Percentiles rank a stretch among this genome's conserved stretches.
Evolutionary conservation across 768 basidiomycete genomes (phyloP).

Genomic region (Phlebiopsis gigantea): DNA sequence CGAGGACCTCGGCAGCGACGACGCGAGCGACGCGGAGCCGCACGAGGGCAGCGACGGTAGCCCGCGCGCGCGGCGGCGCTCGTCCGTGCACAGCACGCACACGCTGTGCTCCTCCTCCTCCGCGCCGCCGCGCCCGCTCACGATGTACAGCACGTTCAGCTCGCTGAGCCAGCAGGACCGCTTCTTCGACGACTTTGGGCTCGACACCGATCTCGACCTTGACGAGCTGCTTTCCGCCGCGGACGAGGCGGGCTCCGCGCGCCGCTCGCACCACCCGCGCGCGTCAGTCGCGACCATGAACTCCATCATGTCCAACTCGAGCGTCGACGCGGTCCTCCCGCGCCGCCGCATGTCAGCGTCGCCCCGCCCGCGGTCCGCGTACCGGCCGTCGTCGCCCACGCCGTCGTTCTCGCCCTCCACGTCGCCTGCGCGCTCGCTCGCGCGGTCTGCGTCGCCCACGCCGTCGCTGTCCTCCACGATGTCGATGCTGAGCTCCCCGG

Average conservation of each 20-base stretch:
- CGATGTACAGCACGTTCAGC: slow-evolving; percentile 5
- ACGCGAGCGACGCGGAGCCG: background rate
- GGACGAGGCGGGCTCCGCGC: background rate
- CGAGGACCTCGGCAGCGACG: background rate
- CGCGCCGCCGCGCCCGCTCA: background rate
- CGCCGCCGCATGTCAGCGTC: background rate
- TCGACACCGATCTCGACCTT: background rate
- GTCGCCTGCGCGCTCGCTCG: background rate
- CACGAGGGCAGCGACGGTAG: background rate
- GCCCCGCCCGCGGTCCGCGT: background rate
- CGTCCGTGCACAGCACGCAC: background rate
- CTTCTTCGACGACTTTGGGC: background rate
- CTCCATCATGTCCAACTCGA: slow-evolving; percentile 24
- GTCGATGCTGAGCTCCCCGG: background rate
- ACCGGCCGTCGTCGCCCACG: background rate
- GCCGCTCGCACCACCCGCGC: slow-evolving; percentile 6
- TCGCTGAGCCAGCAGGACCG: background rate
- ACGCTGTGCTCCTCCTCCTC: too few species aligned
- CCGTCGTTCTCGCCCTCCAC: background rate
- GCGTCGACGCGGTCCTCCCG: slow-evolving; percentile 27
- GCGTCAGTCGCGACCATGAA: slow-evolving; percentile 26
- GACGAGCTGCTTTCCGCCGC: background rate
- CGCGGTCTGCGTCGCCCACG: background rate
- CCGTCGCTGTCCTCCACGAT: slow-evolving; percentile 9
- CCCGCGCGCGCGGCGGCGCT: too few species aligned